Conservation (phyloP, 2,329 filamentous ascomycete genomes). For the Pezicula rhizophila region DNA sequence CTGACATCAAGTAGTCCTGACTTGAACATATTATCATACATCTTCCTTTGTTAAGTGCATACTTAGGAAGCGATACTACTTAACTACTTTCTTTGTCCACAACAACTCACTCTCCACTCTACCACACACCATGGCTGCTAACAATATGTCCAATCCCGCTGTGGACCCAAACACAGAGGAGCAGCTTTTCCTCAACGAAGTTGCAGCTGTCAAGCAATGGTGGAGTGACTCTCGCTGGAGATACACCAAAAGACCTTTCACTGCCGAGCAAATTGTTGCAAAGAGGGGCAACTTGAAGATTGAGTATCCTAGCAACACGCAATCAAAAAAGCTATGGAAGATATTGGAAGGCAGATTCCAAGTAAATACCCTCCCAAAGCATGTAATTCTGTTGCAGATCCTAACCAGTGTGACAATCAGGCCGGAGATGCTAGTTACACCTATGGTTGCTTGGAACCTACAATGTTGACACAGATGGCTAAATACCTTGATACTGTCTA, state of each 20-base stretch:
- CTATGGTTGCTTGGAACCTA: constrained; percentile 94
- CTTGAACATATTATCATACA: not conserved
- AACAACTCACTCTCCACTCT: constrained; percentile 8
- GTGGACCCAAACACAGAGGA: constrained; percentile 54
- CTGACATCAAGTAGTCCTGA: constrained; percentile 1
- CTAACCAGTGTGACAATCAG: constrained; percentile 36
- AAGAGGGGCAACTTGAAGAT: constrained; percentile 91
- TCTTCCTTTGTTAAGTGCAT: not conserved
- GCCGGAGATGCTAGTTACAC: constrained; percentile 84
- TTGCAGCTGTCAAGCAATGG: constrained; percentile 86
- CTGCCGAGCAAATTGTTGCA: constrained; percentile 91
- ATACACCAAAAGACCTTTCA: constrained; percentile 86
- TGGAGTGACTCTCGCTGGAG: constrained; percentile 91
- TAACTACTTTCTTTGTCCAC: too few species aligned
- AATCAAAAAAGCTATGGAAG: constrained; percentile 91
- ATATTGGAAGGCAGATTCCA: constrained; percentile 83
- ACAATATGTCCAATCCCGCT: constrained; percentile 53
- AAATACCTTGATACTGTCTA: constrained; percentile 98
- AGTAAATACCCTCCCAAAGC: constrained; percentile 38
- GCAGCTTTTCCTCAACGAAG: constrained; percentile 59
- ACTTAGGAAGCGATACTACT: not conserved
- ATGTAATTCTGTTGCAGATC: constrained; percentile 9
- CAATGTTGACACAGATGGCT: constrained; percentile 99
- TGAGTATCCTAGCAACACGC: constrained; percentile 81
- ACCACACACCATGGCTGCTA: constrained; percentile 21